Evolutionary conservation across 495 filamentous ascomycete species (phyloP), one percentile per base, ranked within the genome.

Genomic region (Lophiostoma macrostomum): DNA sequence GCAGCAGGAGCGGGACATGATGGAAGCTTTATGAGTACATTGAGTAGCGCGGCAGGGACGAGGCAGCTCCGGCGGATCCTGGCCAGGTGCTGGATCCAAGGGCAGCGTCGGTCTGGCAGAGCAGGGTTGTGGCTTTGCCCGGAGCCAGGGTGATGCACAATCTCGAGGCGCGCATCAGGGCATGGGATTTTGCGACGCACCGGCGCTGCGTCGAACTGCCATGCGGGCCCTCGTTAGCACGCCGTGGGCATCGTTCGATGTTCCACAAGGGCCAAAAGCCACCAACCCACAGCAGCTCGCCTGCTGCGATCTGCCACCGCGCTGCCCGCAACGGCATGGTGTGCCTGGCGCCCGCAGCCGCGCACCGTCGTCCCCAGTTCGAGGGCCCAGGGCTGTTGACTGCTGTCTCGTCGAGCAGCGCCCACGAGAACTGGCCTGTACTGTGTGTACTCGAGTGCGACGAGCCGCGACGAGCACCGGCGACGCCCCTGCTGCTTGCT

Each of bases 11-110:
- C 51, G 57, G 57, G 57, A 43, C 57, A 56, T 56, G 57, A 44
- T 56, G 39, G 37, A 22, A 37, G 43, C 45, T 60, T 55, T 55
- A 55, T 55, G 32, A 45, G n/a, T n/a, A n/a, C n/a, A n/a, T n/a
- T n/a, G n/a, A n/a, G 44, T 40, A 50, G 51, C 40, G 57, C 50
- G 57, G 51, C 57, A 60, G 51, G 57, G 57, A 50, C 50, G 43
- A 40, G 36, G 45, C n/a, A 28, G 32, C 25, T 19, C 53, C 19
- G 16, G 48, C 29, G 28, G 32, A n/a, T n/a, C n/a, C n/a, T n/a
- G n/a, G n/a, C n/a, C n/a, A n/a, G n/a, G n/a, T n/a, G n/a, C n/a
- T n/a, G n/a, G n/a, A n/a, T n/a, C n/a, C n/a, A n/a, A n/a, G n/a
- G n/a, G n/a, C n/a, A n/a, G n/a, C n/a, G n/a, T n/a, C 53, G 25